Base-by-base conservation (phyloP, 345 rosid genomes). In the Euphorbia pulcherrima region DNA sequence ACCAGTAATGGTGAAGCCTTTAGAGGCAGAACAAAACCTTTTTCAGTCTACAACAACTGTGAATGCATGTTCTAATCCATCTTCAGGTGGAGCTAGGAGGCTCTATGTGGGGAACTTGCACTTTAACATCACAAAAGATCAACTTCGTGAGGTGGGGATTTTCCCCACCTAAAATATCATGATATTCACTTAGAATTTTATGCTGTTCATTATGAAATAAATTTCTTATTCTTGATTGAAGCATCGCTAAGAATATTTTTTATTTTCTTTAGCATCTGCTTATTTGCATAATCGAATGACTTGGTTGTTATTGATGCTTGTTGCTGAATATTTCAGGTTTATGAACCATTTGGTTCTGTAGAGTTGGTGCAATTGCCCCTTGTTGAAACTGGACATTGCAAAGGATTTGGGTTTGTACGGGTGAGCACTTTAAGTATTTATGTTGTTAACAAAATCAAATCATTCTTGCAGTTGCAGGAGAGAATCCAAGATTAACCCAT, bases 381-480 rank as follows among this genome's bases (percentile, higher is more conserved):
- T 68, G 97, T 91, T 70, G 97, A 89, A 81, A 73, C 83, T 69
- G 93, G 97, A 18, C 90, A 67, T 46, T 94, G 93, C 83, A 91
- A 94, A 82, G 99, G 99, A 68, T 91, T 87, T 84, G 99, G 96
- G 58, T 94, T 91, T 80, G 89, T 94, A 72, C 99, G 88, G 97
- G 99, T 86, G 64, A 63, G 88, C 79, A 53, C 13, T 17, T 30
- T 37, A 8, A 44, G 16, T 29, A 41, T n/a, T 50, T 10, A 5
- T 51, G 30, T 37, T 64, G n/a, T n/a, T n/a, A n/a, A n/a, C n/a
- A n/a, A 47, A 44, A 54, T 23, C 10, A 30, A 20, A 30, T 30
- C 40, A 50, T 21, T 5, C 3, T n/a, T 8, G 52, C 30, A 17
- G 52, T n/a, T n/a, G n/a, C n/a, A 13, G n/a, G 12, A 50, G 13